Evolutionary conservation across 2,329 filamentous ascomycete genomes (phyloP).

Genomic region (Onygenales sp.): DNA sequence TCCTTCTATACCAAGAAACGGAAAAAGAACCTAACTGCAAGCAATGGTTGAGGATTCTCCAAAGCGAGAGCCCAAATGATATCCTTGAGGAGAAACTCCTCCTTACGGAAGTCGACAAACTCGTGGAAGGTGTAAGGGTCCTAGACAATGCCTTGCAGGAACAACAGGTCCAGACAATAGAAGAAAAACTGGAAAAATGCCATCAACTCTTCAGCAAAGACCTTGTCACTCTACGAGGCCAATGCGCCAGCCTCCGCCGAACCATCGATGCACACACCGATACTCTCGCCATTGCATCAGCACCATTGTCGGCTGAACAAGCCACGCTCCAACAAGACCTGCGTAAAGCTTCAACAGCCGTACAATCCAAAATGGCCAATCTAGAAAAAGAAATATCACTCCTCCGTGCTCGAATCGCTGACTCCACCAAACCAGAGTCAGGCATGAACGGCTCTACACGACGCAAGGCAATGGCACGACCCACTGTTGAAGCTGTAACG

Average conservation of each 20-base stretch:
- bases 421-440: slow-evolving; percentile 42
- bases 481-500: slow-evolving; percentile 84
- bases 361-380: slow-evolving; percentile 65
- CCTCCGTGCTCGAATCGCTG: slow-evolving; percentile 67
- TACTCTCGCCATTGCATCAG: slow-evolving; percentile 55
- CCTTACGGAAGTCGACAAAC: slow-evolving; percentile 62
- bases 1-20: slow-evolving; percentile 40
- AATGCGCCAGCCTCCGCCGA: slow-evolving; percentile 68
- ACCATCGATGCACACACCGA: slow-evolving; percentile 63
- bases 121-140: slow-evolving; percentile 56
- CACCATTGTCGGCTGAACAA: slow-evolving; percentile 78
- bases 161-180: slow-evolving; percentile 58
- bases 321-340: slow-evolving; percentile 75
- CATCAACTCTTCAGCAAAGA: slow-evolving; percentile 54
- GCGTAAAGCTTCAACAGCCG: slow-evolving; percentile 61
- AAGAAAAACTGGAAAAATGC: slow-evolving; percentile 59
- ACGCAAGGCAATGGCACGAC: slow-evolving; percentile 37
- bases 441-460: slow-evolving; percentile 30
- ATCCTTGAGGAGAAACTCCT: slow-evolving; percentile 67
- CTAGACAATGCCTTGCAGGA: slow-evolving; percentile 57
- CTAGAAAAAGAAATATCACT: slow-evolving; percentile 72
- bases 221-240: slow-evolving; percentile 60
- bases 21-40: slow-evolving; percentile 42
- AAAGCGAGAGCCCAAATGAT: slow-evolving; percentile 47
- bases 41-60: slow-evolving; percentile 32